These are phyloP conservation scores for Amanita muscaria DNA, from an alignment of 768 basidiomycete genomes.

Conservation along the genomic window DNA sequence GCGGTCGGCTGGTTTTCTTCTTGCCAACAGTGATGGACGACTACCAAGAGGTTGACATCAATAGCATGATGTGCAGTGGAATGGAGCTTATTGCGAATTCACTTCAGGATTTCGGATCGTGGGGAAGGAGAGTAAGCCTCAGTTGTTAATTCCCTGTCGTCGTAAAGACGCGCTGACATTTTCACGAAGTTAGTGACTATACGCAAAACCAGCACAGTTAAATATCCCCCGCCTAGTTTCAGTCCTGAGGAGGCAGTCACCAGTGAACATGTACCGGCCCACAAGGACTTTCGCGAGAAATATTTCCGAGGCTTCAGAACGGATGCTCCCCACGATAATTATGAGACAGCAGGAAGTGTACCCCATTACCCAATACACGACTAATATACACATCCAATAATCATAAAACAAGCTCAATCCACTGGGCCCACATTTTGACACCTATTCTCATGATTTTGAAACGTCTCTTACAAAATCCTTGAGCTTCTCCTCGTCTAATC, in stretches of 20 bases:
- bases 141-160: neutral
- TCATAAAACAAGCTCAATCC: neutral
- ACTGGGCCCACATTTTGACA: neutral
- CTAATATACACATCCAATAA: neutral
- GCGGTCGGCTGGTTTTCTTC: conserved; percentile 91
- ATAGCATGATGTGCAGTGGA: conserved; percentile 69
- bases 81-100: conserved; percentile 88
- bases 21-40: conserved; percentile 88
- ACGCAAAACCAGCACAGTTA: conserved; percentile 47
- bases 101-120: conserved; percentile 87
- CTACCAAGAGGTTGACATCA: conserved; percentile 81
- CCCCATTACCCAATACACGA: neutral
- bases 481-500: conserved; percentile 40
- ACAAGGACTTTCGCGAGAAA: conserved; percentile 82
- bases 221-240: conserved; percentile 49
- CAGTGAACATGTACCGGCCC: conserved; percentile 58
- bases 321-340: neutral
- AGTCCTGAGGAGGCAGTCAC: conserved; percentile 20
- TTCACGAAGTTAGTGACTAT: conserved; percentile 77
- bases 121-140: conserved; percentile 77
- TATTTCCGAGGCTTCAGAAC: conserved; percentile 80
- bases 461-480: conserved; percentile 21
- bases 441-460: neutral
- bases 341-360: neutral
- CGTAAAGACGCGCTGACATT: neutral